phyloP scores from a whole-genome alignment of 2,329 filamentous ascomycete genomes.

The Hypoxylon sp. region DNA sequence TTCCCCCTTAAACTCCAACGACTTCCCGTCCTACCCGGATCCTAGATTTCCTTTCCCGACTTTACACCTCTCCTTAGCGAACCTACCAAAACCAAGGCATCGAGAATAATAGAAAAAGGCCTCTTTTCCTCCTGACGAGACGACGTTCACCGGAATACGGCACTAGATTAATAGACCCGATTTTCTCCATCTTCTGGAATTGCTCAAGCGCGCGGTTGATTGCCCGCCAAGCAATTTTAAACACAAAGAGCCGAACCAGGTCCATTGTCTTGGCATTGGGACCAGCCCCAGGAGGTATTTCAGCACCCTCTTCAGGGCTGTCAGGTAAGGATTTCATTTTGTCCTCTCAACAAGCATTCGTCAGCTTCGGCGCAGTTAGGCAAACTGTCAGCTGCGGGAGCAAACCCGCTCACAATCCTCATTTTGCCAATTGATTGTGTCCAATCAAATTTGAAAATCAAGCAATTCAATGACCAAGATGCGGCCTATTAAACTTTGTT shows the following conservation, averaged over 20 bases:
- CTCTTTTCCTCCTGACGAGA: slow-evolving; percentile 6
- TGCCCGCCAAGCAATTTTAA: slow-evolving; percentile 39
- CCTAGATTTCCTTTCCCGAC: slow-evolving; percentile 29
- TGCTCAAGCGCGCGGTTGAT: slow-evolving; percentile 43
- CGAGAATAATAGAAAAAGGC: slow-evolving; percentile 5
- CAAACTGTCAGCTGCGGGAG: slow-evolving; percentile 21
- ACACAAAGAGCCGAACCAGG: slow-evolving; percentile 32
- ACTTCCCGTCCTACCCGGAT: slow-evolving; percentile 12
- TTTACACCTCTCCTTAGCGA: slow-evolving; percentile 9
- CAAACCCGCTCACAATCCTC: slow-evolving; percentile 34
- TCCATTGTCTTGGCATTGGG: slow-evolving; percentile 43
- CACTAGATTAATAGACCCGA: slow-evolving; percentile 37
- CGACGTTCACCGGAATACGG: slow-evolving; percentile 36
- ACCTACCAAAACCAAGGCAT: slow-evolving; percentile 11
- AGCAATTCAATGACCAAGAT: slow-evolving; percentile 24
- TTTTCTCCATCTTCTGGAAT: slow-evolving; percentile 32
- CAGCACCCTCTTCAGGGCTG: slow-evolving; percentile 34
- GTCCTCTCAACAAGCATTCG: slow-evolving; percentile 39
- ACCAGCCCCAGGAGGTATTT: slow-evolving; percentile 23
- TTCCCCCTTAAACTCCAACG: slow-evolving; percentile 1
- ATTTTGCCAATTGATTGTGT: slow-evolving; percentile 30
- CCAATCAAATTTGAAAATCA: slow-evolving; percentile 36
- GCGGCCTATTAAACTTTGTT: slow-evolving; percentile 18
- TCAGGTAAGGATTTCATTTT: slow-evolving; percentile 47
- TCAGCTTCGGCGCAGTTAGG: slow-evolving; percentile 45